Percentiles rank a stretch among this genome's conserved stretches.
phyloP scores from a whole-genome alignment of 192 early-diverging fungal genomes.

The Podila epigama region DNA sequence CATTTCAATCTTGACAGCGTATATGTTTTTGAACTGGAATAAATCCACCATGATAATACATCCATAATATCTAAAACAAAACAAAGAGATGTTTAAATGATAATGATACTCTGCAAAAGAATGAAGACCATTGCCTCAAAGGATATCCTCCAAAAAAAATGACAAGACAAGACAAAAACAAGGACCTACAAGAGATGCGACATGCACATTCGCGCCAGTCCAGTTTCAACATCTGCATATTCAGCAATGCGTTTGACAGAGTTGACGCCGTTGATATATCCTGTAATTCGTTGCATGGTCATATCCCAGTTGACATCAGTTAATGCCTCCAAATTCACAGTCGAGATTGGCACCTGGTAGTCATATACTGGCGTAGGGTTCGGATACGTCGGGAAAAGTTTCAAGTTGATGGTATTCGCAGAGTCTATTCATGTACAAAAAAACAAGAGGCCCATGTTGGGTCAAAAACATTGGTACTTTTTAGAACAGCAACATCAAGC shows the following conservation, averaged over 20 bases:
- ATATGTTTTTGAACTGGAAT: conserved; percentile 96
- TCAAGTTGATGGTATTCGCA: conserved; percentile 83
- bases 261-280: conserved; percentile 85
- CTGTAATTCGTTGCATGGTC: conserved; percentile 79
- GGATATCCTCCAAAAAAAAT: neutral
- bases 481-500: too few species aligned
- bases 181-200: conserved; percentile 82
- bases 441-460: neutral
- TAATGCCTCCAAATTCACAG: conserved; percentile 68
- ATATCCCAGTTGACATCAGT: conserved; percentile 93
- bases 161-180: neutral
- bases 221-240: conserved; percentile 77
- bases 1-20: conserved; percentile 72
- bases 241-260: conserved; percentile 85
- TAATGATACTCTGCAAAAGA: too few species aligned
- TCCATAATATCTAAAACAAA: conserved; percentile 76
- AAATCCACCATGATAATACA: conserved; percentile 91
- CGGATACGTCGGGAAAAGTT: conserved; percentile 81
- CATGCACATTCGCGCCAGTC: conserved; percentile 80
- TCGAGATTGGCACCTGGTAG: conserved; percentile 84
- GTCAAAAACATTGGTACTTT: too few species aligned
- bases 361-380: conserved; percentile 80
- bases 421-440: conserved; percentile 68
- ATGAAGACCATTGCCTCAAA: too few species aligned
- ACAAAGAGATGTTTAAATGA: neutral